Evolutionary conservation across 1,284 basidiomycete genomes (phyloP).

Genomic region (Tetrapyrgos nigripes): DNA sequence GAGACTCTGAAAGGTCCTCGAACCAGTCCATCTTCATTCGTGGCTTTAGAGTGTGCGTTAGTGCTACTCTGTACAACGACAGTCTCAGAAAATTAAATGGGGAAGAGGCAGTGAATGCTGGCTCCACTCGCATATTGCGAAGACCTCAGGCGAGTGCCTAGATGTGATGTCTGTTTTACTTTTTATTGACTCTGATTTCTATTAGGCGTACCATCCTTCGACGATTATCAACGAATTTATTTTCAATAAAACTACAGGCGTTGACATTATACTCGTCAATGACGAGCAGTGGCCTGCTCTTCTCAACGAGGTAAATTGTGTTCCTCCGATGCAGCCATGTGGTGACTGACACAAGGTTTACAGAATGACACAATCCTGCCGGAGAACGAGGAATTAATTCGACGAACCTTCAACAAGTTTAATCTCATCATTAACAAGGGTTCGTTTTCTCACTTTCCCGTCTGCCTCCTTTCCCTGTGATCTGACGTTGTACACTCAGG

Average conservation of each 20-base stretch:
- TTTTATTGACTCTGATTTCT: not conserved
- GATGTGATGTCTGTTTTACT: not conserved
- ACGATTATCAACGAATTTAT: conserved; percentile 3
- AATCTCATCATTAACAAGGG: not conserved
- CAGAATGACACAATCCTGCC: not conserved
- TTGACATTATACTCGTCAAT: conserved; percentile 8
- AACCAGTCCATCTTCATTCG: conserved; percentile 1
- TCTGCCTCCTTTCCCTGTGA: not conserved
- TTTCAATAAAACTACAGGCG: not conserved
- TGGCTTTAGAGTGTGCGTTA: not conserved
- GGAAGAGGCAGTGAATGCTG: not conserved
- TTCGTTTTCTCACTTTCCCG: not conserved
- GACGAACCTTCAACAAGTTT: not conserved
- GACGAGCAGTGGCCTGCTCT: conserved; percentile 11
- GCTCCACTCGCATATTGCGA: not conserved
- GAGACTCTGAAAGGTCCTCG: not conserved
- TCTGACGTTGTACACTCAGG: not conserved
- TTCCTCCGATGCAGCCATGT: not conserved
- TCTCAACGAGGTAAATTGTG: conserved; percentile 6
- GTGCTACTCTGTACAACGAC: not conserved
- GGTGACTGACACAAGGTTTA: not conserved
- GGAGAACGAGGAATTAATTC: conserved; percentile 1
- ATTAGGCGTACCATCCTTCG: conserved; percentile 4
- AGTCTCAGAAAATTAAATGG: not conserved
- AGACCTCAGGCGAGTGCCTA: not conserved